Conservation (phyloP, 768 basidiomycete genomes). For the Boletus huronensis region DNA sequence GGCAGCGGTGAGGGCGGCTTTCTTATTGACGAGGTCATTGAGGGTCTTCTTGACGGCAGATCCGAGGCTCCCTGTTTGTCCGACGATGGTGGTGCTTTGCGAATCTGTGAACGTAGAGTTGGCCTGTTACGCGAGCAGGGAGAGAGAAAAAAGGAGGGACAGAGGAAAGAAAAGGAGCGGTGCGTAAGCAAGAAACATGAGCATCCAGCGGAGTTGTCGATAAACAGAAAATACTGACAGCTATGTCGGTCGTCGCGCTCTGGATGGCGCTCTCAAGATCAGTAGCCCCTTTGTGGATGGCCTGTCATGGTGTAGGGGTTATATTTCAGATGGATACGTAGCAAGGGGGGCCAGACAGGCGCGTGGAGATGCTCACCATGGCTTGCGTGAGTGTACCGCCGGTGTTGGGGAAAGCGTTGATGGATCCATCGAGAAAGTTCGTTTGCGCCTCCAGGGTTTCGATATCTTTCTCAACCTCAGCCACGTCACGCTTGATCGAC, state of each 20-base stretch:
- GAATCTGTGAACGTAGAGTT: background rate
- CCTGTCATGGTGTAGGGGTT: background rate
- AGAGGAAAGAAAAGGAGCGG: background rate
- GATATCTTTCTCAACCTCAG: background rate
- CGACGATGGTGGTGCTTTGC: background rate
- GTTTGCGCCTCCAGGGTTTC: rapidly evolving
- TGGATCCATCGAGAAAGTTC: background rate
- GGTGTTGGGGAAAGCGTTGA: background rate
- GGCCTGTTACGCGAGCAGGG: background rate
- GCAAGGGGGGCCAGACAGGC: background rate
- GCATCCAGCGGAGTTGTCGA: background rate
- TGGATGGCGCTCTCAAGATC: rapidly evolving
- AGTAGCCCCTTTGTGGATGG: rapidly evolving
- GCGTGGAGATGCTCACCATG: background rate
- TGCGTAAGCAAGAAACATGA: background rate
- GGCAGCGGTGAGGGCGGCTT: background rate
- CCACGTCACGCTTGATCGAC: slow-evolving; percentile 7
- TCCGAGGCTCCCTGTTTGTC: rapidly evolving
- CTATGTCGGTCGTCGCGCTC: background rate
- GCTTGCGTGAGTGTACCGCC: rapidly evolving
- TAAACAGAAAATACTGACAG: background rate
- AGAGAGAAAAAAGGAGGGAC: background rate
- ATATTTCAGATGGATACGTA: background rate
- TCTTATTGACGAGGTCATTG: background rate
- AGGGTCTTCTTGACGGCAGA: background rate